Base-by-base conservation (phyloP, 1,139 yeast genomes). In the Debaryomyces nepalensis region DNA sequence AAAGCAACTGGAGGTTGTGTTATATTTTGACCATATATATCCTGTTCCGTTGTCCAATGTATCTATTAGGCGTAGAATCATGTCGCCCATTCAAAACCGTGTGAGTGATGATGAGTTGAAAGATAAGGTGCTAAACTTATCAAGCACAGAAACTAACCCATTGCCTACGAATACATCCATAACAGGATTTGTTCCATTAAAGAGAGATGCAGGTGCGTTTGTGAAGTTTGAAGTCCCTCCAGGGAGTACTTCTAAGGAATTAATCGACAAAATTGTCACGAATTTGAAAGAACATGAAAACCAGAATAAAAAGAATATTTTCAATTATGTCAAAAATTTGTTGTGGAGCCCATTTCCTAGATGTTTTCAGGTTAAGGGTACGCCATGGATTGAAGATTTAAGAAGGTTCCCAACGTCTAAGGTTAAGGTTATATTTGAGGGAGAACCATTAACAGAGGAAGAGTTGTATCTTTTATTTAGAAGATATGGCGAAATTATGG, bases 301-400 rank as follows among this genome's bases (percentile, higher is more conserved):
- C 42, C 44, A 58, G 64, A 40, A 50, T 59, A 58, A 50, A 55
- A 56, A 59, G 53, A 52, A 75, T 49, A 50, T 62, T 56, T 46
- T 69, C 61, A 42, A 66, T 7, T 41, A 43, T 23, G 27, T 54
- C 1, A 23, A 45, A n/a, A 49, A 54, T 26, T 39, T 43, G 7
- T 4, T 66, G 1, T 50, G 57, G 42, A 51, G 53, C 24, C 46
- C 45, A 3, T 61, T 57, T 74, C 82, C 64, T 61, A 66, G 48
- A 56, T 86, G 69, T 42, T 85, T 73, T 55, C 82, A 87, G 0
- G 98, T 95, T 1, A 84, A 85, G 52, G 99, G 99, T 45, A 75
- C 81, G 0, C 99, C 99, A 0, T 93, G 98, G 97, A 87, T 93
- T 49, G 98, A 93, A 63, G 99, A 93, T 60, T 71, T 93, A 58